These are phyloP conservation scores for Coemansia javaensis DNA, from an alignment of 192 early-diverging fungal species.

Conservation along the genomic window DNA sequence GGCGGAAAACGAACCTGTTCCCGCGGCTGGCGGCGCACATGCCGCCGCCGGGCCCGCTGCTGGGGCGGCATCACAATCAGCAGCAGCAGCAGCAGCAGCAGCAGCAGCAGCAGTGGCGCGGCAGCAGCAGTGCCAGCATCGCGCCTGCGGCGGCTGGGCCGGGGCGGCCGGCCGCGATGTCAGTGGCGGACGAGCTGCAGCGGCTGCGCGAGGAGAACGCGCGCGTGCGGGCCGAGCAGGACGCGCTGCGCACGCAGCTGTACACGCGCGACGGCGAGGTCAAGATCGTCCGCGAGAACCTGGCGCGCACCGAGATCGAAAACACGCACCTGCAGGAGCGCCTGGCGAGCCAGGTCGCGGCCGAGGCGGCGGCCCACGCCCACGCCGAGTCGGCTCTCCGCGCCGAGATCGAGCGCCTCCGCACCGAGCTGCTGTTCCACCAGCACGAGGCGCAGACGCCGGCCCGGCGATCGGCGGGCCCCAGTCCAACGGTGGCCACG, in stretches of 20 bases:
- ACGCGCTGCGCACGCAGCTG: slow-evolving; percentile 28
- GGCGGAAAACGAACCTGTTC: slow-evolving; percentile 27
- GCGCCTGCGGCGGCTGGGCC: no score
- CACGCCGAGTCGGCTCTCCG: slow-evolving; percentile 8
- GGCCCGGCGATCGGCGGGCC: background rate
- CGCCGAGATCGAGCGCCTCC: slow-evolving; percentile 35
- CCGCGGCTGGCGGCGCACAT: slow-evolving; percentile 37
- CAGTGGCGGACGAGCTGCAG: slow-evolving; percentile 16
- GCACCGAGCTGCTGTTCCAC: slow-evolving; percentile 34
- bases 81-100: background rate
- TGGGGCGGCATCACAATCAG: no score
- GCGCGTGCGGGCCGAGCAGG: slow-evolving; percentile 15
- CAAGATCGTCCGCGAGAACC: slow-evolving; percentile 41
- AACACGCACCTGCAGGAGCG: slow-evolving; percentile 48
- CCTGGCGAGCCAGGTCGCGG: slow-evolving; percentile 29
- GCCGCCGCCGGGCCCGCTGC: no score
- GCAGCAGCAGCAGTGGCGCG: background rate
- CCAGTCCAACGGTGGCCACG: background rate
- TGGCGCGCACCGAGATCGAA: slow-evolving; percentile 44
- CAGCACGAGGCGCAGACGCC: slow-evolving; percentile 26
- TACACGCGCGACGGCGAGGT: slow-evolving; percentile 49
- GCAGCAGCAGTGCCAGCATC: background rate
- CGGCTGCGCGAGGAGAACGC: slow-evolving; percentile 28
- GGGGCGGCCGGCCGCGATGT: background rate
- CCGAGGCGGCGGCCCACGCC: slow-evolving; percentile 1